Percentiles rank a stretch among this genome's conserved stretches.
Conservation (phyloP, 495 filamentous ascomycete genomes). For the Lasiosphaeriaceae sp. region DNA sequence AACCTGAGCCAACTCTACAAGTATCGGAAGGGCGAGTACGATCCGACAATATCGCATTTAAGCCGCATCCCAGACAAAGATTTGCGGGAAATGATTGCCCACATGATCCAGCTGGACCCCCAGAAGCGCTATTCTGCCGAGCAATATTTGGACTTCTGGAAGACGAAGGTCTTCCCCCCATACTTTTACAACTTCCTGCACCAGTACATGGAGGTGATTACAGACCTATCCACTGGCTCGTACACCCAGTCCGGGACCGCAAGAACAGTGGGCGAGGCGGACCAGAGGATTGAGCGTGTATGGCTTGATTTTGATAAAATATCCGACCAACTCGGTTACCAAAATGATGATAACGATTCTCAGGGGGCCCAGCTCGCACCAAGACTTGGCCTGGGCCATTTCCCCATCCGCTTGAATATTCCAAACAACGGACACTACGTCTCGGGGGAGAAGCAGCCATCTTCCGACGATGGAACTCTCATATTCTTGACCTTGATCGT, state of each 20-base stretch:
- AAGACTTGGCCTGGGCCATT: conserved; percentile 47
- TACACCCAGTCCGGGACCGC: conserved; percentile 57
- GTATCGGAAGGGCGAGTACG: conserved; percentile 88
- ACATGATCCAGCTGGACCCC: conserved; percentile 94
- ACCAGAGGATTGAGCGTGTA: conserved; percentile 89
- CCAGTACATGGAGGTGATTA: conserved; percentile 94
- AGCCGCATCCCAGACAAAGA: conserved; percentile 84
- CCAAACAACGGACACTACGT: conserved; percentile 73
- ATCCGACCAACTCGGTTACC: conserved; percentile 82
- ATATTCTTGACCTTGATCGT: conserved; percentile 88
- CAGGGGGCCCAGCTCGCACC: conserved; percentile 33
- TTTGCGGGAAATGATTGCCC: conserved; percentile 78
- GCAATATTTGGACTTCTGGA: conserved; percentile 90
- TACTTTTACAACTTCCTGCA: conserved; percentile 98
- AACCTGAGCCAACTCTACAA: conserved; percentile 89
- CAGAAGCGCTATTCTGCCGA: conserved; percentile 90
- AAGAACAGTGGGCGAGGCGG: conserved; percentile 72
- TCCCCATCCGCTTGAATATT: conserved; percentile 82
- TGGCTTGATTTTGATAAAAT: conserved; percentile 98
- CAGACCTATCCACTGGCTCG: conserved; percentile 82
- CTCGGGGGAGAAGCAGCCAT: conserved; percentile 37
- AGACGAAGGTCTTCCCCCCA: conserved; percentile 83
- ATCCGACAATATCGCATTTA: conserved; percentile 73
- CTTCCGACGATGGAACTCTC: conserved; percentile 82
- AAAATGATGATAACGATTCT: conserved; percentile 36